phyloP scores from a whole-genome alignment of 192 early-diverging fungal species.

The Powellomyces hirtus region DNA sequence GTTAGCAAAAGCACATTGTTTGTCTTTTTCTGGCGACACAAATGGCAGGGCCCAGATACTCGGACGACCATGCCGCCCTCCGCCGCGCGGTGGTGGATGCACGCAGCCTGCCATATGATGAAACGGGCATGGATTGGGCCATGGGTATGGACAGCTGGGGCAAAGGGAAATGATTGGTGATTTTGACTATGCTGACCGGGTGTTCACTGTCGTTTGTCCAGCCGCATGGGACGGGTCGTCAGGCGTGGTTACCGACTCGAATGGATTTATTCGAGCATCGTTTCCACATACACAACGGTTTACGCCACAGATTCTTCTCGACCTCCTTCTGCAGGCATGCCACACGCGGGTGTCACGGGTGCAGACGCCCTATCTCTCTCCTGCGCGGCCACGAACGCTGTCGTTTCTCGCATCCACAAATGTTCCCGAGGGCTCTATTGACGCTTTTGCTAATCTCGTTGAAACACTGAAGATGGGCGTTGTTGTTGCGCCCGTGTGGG shows the following conservation, averaged over 20 bases:
- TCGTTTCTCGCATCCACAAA: background rate
- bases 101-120: constrained; percentile 17
- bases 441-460: constrained; percentile 9
- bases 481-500: constrained; percentile 20
- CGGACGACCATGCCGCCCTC: constrained; percentile 12
- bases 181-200: background rate
- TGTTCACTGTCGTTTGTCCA: background rate
- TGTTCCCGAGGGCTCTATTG: constrained; percentile 11
- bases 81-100: constrained; percentile 7
- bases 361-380: constrained; percentile 11
- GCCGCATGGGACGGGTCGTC: background rate
- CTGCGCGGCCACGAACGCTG: constrained; percentile 5
- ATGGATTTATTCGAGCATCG: constrained; percentile 25
- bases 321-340: constrained; percentile 17
- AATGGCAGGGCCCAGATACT: constrained; percentile 13
- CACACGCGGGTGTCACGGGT: constrained; percentile 6
- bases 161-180: background rate
- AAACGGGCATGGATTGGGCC: constrained; percentile 8
- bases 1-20: too few species aligned
- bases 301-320: constrained; percentile 18
- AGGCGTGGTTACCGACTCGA: constrained; percentile 19
- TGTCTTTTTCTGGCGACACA: too few species aligned
- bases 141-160: constrained; percentile 1
- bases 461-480: constrained; percentile 9
- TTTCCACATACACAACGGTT: background rate